A percentile compares a stretch with the other conserved stretches of the same genome.
These are phyloP conservation scores for Mycena pura DNA, from an alignment of 768 basidiomycete species.

Conservation along the genomic window DNA sequence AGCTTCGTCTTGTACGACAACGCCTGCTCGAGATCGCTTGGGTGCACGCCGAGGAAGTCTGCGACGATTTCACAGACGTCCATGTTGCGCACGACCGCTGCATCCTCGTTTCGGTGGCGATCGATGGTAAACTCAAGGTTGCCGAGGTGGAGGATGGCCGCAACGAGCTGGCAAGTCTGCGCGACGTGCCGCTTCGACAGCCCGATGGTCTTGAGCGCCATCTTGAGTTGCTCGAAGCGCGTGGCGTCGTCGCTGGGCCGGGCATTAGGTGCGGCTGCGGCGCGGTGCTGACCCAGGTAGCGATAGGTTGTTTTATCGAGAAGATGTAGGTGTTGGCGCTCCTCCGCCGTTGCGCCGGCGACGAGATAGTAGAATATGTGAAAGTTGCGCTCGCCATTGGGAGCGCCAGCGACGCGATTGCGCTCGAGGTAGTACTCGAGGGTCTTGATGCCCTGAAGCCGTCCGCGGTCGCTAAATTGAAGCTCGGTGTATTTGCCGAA, in stretches of 20 bases:
- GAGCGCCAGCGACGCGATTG: conserved; percentile 85
- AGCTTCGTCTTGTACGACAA: conserved; percentile 93
- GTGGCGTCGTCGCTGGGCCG: conserved; percentile 81
- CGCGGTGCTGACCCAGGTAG: conserved; percentile 79
- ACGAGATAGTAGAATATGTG: conserved; percentile 98
- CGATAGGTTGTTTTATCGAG: conserved; percentile 82
- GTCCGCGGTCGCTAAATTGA: conserved; percentile 92
- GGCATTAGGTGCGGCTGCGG: conserved; percentile 48
- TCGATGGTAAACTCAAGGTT: conserved; percentile 93
- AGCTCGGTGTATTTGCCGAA: conserved; percentile 99
- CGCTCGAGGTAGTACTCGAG: conserved; percentile 96
- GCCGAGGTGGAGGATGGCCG: conserved; percentile 95
- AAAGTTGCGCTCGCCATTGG: conserved; percentile 94
- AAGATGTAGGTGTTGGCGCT: conserved; percentile 87
- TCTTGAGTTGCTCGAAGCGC: conserved; percentile 92
- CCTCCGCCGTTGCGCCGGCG: conserved; percentile 88
- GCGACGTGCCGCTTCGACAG: conserved; percentile 95
- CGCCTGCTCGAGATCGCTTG: conserved; percentile 74
- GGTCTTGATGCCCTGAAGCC: conserved; percentile 89
- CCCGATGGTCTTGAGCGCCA: conserved; percentile 91
- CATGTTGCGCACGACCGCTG: conserved; percentile 87
- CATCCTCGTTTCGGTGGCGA: conserved; percentile 84
- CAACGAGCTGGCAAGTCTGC: conserved; percentile 92
- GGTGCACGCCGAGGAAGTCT: conserved; percentile 87
- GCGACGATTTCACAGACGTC: conserved; percentile 85